These are phyloP conservation scores for Bathelium albidoporum DNA, from an alignment of 495 filamentous ascomycete species.

Conservation along the genomic window DNA sequence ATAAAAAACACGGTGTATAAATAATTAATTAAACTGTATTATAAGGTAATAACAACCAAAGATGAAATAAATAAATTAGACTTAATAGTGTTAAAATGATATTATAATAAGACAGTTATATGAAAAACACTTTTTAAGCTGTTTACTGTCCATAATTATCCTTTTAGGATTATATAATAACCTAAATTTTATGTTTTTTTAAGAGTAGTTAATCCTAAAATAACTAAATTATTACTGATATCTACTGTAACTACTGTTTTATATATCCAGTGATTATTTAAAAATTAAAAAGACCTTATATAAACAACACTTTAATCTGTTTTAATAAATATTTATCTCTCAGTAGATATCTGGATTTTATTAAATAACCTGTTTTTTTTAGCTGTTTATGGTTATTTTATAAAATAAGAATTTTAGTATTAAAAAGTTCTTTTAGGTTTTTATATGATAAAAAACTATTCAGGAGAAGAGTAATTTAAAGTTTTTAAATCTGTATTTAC, in stretches of 20 bases:
- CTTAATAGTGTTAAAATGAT: background rate
- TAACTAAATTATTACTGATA: background rate
- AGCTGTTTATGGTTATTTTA: background rate
- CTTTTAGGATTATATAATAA: background rate
- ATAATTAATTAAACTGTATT: background rate
- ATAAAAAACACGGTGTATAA: background rate
- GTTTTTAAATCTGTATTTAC: background rate
- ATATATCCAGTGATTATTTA: background rate
- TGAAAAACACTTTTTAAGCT: background rate
- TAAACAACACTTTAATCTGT: background rate
- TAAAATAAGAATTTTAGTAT: background rate
- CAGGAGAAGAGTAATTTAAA: background rate
- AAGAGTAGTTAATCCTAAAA: background rate
- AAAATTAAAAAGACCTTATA: background rate
- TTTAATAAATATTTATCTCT: background rate
- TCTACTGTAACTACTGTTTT: background rate
- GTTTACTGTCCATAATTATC: background rate
- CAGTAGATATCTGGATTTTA: background rate
- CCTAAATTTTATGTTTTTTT: background rate
- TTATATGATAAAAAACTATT: background rate
- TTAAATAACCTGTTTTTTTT: background rate
- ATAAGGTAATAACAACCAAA: background rate
- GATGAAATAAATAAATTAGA: background rate
- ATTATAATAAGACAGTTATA: background rate
- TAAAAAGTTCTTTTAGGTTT: background rate